Conservation (phyloP, 148 eudicot species). For the Rhododendron mucronatum region DNA sequence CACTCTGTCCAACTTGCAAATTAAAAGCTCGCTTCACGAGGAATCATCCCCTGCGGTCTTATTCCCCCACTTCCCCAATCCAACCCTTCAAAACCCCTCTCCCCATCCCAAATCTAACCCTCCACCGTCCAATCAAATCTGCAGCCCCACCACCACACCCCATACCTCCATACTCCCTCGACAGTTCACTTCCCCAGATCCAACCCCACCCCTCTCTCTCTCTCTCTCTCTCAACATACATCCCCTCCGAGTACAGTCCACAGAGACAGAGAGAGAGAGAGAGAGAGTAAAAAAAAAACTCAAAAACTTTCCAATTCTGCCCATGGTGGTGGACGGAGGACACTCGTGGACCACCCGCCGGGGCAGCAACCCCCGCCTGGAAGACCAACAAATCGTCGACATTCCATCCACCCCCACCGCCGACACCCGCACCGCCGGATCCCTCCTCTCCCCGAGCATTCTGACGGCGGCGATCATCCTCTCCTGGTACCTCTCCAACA, state of each 20-base stretch:
- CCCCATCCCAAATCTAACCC: constrained; percentile 12
- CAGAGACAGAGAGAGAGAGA: neutral
- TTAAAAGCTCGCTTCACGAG: neutral
- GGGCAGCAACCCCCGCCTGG: constrained; percentile 67
- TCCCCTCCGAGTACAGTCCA: neutral
- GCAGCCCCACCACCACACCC: neutral
- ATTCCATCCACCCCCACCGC: constrained; percentile 55
- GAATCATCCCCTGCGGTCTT: neutral
- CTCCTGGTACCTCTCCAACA: constrained; percentile 83
- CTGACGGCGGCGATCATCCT: constrained; percentile 49
- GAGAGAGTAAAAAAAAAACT: neutral
- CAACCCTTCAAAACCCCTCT: neutral
- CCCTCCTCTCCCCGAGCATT: constrained; percentile 28
- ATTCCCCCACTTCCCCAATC: neutral
- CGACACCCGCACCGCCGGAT: constrained; percentile 25
- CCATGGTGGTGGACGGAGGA: constrained; percentile 47
- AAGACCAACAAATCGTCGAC: constrained; percentile 39
- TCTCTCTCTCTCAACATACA: neutral
- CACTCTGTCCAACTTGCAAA: neutral
- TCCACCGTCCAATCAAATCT: constrained; percentile 20
- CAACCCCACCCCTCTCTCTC: neutral
- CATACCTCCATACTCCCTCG: neutral
- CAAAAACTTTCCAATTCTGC: neutral
- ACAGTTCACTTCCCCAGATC: constrained; percentile 12
- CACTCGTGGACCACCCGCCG: constrained; percentile 65